Percentiles rank a stretch among this genome's conserved stretches.
These are phyloP conservation scores for Fusarium algeriense DNA, from an alignment of 2,329 filamentous ascomycete species.

Conservation along the genomic window DNA sequence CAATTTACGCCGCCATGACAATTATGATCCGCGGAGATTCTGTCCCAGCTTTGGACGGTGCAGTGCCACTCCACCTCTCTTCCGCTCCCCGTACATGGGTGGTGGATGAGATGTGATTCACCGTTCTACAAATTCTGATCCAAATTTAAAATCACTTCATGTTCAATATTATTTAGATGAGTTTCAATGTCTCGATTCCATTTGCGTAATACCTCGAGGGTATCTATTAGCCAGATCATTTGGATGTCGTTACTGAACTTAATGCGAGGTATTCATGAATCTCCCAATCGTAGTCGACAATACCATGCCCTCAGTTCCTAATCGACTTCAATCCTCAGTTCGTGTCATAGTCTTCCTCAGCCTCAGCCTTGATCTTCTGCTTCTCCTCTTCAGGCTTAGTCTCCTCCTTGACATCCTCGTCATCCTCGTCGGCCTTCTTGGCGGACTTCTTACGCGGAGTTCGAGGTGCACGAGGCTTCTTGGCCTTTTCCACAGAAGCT, in stretches of 20 bases:
- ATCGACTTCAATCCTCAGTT: background rate
- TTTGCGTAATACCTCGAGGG: background rate
- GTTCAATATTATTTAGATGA: background rate
- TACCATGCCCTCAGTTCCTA: background rate
- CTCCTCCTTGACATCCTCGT: constrained; percentile 41
- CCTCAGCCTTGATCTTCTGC: constrained; percentile 23
- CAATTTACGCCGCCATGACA: background rate
- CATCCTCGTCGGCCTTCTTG: constrained; percentile 49
- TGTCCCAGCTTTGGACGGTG: background rate
- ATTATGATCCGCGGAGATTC: background rate
- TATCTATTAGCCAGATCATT: constrained; percentile 17
- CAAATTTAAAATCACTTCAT: background rate
- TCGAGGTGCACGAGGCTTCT: constrained; percentile 49
- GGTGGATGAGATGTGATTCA: background rate
- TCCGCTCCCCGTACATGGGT: background rate
- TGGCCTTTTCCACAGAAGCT: constrained; percentile 47
- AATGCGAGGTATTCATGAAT: background rate
- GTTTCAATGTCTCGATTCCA: background rate
- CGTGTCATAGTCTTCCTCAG: background rate
- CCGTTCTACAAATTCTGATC: background rate
- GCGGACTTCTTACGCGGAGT: constrained; percentile 49
- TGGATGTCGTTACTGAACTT: background rate
- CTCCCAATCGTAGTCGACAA: background rate
- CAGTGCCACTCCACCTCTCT: background rate
- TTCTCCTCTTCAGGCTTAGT: constrained; percentile 18